phyloP scores from a whole-genome alignment of 345 rosid species.

The Populus davidiana region DNA sequence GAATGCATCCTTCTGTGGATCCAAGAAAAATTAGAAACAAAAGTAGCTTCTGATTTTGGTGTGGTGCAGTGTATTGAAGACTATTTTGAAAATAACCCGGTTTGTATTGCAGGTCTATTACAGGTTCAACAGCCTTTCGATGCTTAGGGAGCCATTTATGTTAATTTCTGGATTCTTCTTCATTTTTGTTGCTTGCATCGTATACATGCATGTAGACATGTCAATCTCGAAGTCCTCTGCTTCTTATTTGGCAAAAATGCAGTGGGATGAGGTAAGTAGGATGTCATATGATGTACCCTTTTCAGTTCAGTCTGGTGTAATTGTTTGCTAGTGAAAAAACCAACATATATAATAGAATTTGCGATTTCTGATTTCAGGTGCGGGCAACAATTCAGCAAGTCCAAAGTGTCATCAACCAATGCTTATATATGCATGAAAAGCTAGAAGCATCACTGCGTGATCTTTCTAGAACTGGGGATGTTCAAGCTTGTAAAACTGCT shows the following conservation, averaged over 20 bases:
- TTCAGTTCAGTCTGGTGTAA: not conserved
- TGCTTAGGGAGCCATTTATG: slow-evolving; percentile 90
- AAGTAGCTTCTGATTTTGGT: not conserved
- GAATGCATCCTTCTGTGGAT: not conserved
- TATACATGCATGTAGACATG: slow-evolving; percentile 72
- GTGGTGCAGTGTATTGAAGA: not conserved
- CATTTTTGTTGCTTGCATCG: slow-evolving; percentile 68
- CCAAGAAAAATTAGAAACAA: not conserved
- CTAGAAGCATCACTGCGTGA: slow-evolving; percentile 85
- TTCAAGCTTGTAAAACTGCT: slow-evolving; percentile 83
- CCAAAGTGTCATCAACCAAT: slow-evolving; percentile 52
- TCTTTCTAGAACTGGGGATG: slow-evolving; percentile 88
- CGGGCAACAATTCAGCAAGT: slow-evolving; percentile 65
- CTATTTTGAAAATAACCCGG: not conserved
- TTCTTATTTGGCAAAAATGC: slow-evolving; percentile 84
- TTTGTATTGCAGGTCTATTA: slow-evolving; percentile 66
- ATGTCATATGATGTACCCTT: not conserved
- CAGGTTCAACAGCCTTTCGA: slow-evolving; percentile 71
- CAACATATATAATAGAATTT: not conserved
- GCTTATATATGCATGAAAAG: slow-evolving; percentile 68
- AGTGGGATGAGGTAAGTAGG: slow-evolving; percentile 84
- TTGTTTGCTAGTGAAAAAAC: not conserved
- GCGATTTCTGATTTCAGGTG: slow-evolving; percentile 48
- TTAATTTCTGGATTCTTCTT: slow-evolving; percentile 70
- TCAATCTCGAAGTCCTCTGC: slow-evolving; percentile 93